Evolutionary conservation across 2,329 filamentous ascomycete species (phyloP).

Genomic region (Calonectria leucothoes): DNA sequence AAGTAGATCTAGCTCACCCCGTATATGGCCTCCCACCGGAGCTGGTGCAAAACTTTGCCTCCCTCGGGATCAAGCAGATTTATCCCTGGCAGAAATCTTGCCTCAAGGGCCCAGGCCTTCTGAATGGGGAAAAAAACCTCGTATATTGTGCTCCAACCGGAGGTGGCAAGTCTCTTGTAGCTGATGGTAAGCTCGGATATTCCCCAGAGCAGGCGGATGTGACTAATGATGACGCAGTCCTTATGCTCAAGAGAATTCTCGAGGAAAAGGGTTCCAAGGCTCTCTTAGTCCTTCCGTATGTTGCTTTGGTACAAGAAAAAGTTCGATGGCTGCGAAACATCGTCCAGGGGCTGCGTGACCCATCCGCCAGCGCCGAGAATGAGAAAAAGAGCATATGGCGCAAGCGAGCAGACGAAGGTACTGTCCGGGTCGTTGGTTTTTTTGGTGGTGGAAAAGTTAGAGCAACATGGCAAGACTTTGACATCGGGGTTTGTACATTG

Average conservation of each 20-base stretch:
- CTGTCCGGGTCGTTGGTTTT: slow-evolving; percentile 76
- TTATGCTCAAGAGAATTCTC: slow-evolving; percentile 80
- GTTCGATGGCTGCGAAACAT: slow-evolving; percentile 77
- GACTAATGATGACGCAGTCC: slow-evolving; percentile 54
- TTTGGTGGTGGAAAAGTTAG: slow-evolving; percentile 79
- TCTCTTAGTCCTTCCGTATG: slow-evolving; percentile 79
- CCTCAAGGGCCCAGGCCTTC: slow-evolving; percentile 73
- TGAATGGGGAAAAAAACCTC: slow-evolving; percentile 74
- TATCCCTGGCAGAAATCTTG: slow-evolving; percentile 86
- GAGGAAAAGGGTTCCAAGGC: slow-evolving; percentile 73
- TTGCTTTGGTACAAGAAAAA: slow-evolving; percentile 84
- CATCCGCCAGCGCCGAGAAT: slow-evolving; percentile 48
- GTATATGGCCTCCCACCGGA: slow-evolving; percentile 70
- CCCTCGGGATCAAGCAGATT: slow-evolving; percentile 76
- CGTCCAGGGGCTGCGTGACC: slow-evolving; percentile 67
- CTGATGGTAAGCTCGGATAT: slow-evolving; percentile 58
- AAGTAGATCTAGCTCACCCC: slow-evolving; percentile 71
- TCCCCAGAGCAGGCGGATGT: not conserved
- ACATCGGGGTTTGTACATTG: slow-evolving; percentile 83
- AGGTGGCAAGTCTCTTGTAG: slow-evolving; percentile 81
- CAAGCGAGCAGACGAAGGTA: slow-evolving; percentile 66
- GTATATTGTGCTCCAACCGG: slow-evolving; percentile 86
- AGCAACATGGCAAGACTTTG: slow-evolving; percentile 77
- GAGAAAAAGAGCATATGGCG: slow-evolving; percentile 60
- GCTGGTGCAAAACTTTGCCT: slow-evolving; percentile 73